Base-by-base conservation (phyloP, 371 early-diverging fungal species). In the Apophysomyces elegans region DNA sequence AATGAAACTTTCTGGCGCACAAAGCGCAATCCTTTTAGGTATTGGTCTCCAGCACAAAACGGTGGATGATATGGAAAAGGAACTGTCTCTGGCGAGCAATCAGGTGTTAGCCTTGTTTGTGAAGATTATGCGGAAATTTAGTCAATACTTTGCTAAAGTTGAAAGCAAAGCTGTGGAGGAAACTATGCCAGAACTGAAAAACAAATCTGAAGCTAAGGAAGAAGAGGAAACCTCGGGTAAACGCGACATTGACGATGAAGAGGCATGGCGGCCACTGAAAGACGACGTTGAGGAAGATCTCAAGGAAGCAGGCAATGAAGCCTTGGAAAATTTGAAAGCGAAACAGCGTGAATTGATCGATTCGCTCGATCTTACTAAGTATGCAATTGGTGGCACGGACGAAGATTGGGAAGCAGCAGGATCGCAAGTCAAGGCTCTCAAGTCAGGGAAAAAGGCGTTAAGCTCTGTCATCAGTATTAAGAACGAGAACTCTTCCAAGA, bases 91-190 rank as follows among this genome's bases (percentile, higher is more conserved):
- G 56, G 91, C 95, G 0, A 84, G 86, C 9, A 86, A 88, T 41
- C 98, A 97, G 76, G 78, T 96, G 12, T 74, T 99, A 79, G 99
- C 98, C 0, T 76, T 98, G 71, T 96, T 99, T 74, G 92, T 91
- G 64, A 97, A 97, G 84, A 82, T 91, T 47, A 79, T 97, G 59
- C 86, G 92, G 67, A 95, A 93, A 78, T 76, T 90, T 67, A 88
- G 88, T 26, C 81, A 85, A 65, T 77, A 85, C 65, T 89, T 91
- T 78, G 79, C 83, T 50, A 75, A 80, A 54, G 73, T 90, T 7
- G 85, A 90, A 69, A 80, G 81, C 35, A 60, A 70, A 16, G 84
- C 77, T 9, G 60, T 75, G 11, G 80, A 79, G 59, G 70, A 74
- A 37, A 69, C 73, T 18, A 67, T 65, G 4, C 74, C 78, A 16